Conservation (phyloP, 306 rosid species). For the Cyamopsis tetragonoloba region DNA sequence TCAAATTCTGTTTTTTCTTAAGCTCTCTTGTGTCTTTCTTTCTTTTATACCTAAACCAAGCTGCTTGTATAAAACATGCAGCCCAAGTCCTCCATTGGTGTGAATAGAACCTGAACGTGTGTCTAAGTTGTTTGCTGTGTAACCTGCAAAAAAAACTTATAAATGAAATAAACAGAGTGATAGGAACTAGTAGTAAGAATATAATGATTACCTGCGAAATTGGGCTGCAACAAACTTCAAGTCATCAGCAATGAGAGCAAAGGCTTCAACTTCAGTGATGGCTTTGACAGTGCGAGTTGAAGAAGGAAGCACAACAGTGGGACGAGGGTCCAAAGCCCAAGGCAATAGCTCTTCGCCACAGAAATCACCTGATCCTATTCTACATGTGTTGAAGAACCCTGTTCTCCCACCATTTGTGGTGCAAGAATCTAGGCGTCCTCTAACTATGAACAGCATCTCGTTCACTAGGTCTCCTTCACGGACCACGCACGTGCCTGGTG, state of each 20-base stretch:
- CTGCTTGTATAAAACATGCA: slow-evolving; percentile 59
- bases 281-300: slow-evolving; percentile 54
- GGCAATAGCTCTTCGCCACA: slow-evolving; percentile 62
- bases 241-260: slow-evolving; percentile 52
- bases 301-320: slow-evolving; percentile 36
- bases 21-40: slow-evolving; percentile 40
- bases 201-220: too few species aligned
- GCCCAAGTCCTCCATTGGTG: slow-evolving; percentile 69
- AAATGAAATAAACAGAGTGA: too few species aligned
- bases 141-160: slow-evolving; percentile 57
- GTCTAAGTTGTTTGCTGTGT: slow-evolving; percentile 48
- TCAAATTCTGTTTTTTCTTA: slow-evolving; percentile 23
- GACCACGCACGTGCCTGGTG: slow-evolving; percentile 40
- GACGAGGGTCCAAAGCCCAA: slow-evolving; percentile 56
- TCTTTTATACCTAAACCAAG: slow-evolving; percentile 55
- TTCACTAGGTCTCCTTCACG: slow-evolving; percentile 53
- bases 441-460: slow-evolving; percentile 51
- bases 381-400: slow-evolving; percentile 47
- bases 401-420: slow-evolving; percentile 60
- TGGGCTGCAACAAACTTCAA: slow-evolving; percentile 52
- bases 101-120: slow-evolving; percentile 41
- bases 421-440: slow-evolving; percentile 48
- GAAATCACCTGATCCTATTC: slow-evolving; percentile 58
- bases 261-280: slow-evolving; percentile 57
- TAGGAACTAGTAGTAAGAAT: too few species aligned